Conservation (phyloP, 208 protist species). For the Acanthamoeba castellanii region DNA sequence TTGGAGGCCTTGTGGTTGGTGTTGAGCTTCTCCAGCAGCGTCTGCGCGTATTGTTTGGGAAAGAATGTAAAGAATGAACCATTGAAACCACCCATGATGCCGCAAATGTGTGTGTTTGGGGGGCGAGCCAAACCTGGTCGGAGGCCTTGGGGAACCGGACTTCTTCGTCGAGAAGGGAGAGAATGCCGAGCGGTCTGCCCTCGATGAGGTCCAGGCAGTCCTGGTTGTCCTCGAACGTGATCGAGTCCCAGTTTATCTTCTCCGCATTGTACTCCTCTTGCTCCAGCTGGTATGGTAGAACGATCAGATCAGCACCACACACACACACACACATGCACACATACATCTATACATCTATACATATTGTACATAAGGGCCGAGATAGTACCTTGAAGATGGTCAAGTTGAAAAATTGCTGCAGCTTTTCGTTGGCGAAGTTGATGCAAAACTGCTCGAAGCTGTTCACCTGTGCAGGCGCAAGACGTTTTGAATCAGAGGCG, state of each 20-base stretch:
- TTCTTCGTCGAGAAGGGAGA: constrained; percentile 88
- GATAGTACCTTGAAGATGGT: constrained; percentile 89
- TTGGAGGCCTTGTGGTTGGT: constrained; percentile 81
- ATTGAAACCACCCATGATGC: not conserved
- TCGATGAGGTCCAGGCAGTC: constrained; percentile 88
- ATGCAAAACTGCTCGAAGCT: constrained; percentile 92
- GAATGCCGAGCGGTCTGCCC: constrained; percentile 84
- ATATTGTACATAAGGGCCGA: not conserved
- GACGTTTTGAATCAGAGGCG: not conserved
- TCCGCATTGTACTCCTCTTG: constrained; percentile 89
- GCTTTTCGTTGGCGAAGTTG: constrained; percentile 91
- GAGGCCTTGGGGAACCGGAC: constrained; percentile 87
- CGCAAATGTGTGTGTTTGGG: too few species aligned
- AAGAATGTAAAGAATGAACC: not conserved
- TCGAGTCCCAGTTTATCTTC: constrained; percentile 86
- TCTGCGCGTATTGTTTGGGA: not conserved
- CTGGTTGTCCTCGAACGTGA: constrained; percentile 91
- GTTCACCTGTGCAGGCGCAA: constrained; percentile 80
- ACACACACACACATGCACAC: too few species aligned
- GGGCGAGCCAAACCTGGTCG: constrained; percentile 8
- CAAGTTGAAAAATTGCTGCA: constrained; percentile 91
- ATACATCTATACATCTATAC: too few species aligned
- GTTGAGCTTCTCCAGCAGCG: constrained; percentile 85
- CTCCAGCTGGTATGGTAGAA: constrained; percentile 88
- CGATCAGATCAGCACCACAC: too few species aligned